Percentiles rank a stretch among this genome's conserved stretches.
These are phyloP conservation scores for Codiaeum variegatum DNA, from an alignment of 441 rosid species.

Conservation along the genomic window DNA sequence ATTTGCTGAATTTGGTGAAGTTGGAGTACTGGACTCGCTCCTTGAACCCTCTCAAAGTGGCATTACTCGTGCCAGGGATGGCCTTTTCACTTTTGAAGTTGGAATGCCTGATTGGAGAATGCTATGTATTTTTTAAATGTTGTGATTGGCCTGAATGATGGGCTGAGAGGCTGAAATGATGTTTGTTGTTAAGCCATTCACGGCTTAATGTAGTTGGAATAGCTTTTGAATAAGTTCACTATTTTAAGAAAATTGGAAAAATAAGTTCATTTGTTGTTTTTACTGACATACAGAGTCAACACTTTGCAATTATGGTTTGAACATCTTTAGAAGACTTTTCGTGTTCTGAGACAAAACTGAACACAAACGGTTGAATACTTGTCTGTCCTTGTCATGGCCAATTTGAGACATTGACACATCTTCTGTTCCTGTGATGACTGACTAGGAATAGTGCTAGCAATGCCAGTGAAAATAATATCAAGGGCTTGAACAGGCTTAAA, in stretches of 20 bases:
- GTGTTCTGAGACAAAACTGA: neutral
- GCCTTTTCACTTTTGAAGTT: neutral
- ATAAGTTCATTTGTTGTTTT: neutral
- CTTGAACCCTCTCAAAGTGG: neutral
- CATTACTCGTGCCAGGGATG: neutral
- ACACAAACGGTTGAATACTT: neutral
- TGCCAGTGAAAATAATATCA: neutral
- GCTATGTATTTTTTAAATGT: neutral
- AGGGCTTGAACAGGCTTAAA: neutral
- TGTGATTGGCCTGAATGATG: neutral
- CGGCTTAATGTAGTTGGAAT: neutral
- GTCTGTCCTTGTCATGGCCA: neutral
- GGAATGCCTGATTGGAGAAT: neutral
- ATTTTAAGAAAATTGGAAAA: neutral
- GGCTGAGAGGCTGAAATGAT: neutral
- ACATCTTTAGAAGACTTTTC: neutral
- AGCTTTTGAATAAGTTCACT: neutral
- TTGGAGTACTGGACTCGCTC: neutral
- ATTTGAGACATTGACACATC: neutral
- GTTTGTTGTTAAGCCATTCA: neutral
- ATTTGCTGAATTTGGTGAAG: neutral
- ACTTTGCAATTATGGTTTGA: neutral
- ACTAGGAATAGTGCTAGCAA: neutral
- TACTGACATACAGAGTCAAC: neutral
- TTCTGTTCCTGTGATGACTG: neutral